These are phyloP conservation scores for Aspergillus eucalypticola DNA, from an alignment of 2,329 filamentous ascomycete species.

Conservation along the genomic window DNA sequence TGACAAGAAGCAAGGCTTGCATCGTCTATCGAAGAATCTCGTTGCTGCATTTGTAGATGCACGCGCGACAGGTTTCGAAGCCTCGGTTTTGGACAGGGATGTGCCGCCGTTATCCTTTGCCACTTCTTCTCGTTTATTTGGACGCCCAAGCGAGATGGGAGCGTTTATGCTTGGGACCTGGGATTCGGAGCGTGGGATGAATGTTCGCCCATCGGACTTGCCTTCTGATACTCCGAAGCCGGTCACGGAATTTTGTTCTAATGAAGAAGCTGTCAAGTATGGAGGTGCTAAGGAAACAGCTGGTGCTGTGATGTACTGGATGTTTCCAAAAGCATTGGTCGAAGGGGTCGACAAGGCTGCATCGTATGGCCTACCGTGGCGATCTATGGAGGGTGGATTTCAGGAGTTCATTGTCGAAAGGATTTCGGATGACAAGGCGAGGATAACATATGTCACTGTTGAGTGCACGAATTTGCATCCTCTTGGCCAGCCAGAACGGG, in stretches of 20 bases:
- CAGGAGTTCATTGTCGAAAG: slow-evolving; percentile 16
- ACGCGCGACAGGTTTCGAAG: not conserved
- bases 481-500: not conserved
- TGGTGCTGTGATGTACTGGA: slow-evolving; percentile 4
- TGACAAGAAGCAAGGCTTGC: not conserved
- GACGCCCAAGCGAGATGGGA: not conserved
- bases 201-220: not conserved
- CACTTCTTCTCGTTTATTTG: not conserved
- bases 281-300: not conserved
- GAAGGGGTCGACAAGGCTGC: not conserved
- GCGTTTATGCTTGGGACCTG: not conserved
- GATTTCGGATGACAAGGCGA: slow-evolving; percentile 8
- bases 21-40: not conserved
- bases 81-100: not conserved
- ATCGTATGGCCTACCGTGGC: slow-evolving; percentile 14
- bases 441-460: slow-evolving; percentile 10
- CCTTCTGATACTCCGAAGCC: not conserved
- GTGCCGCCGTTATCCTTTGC: not conserved
- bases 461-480: slow-evolving; percentile 13
- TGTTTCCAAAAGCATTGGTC: slow-evolving; percentile 5
- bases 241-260: not conserved
- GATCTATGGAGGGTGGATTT: slow-evolving; percentile 16
- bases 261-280: not conserved
- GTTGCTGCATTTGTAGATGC: not conserved
- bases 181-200: not conserved